These are phyloP conservation scores for Colletotrichum siamense DNA, from an alignment of 2,329 filamentous ascomycete species.

Conservation along the genomic window DNA sequence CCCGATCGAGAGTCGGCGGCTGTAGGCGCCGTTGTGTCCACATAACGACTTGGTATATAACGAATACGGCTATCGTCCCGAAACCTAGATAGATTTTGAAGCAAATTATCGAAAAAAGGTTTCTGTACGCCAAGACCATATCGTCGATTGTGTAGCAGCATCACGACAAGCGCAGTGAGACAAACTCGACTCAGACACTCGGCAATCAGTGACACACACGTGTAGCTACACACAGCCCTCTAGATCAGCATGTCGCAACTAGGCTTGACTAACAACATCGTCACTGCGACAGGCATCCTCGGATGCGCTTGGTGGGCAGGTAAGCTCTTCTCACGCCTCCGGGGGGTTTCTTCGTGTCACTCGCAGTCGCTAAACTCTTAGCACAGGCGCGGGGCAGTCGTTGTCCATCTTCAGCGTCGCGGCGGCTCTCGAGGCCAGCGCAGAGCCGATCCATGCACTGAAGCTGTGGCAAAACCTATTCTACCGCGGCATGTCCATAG, in stretches of 20 bases:
- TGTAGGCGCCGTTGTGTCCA: background rate
- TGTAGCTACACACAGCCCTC: background rate
- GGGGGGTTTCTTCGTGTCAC: background rate
- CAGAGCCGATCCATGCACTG: conserved; percentile 33
- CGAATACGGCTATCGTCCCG: background rate
- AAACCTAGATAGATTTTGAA: background rate
- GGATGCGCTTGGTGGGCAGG: conserved; percentile 20
- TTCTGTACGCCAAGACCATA: background rate
- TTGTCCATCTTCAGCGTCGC: conserved; percentile 42
- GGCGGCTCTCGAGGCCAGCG: conserved; percentile 28
- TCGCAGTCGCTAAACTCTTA: background rate
- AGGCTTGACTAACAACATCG: conserved; percentile 4
- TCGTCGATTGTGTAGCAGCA: background rate
- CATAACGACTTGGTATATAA: background rate
- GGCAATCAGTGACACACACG: background rate
- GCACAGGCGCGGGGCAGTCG: conserved; percentile 38
- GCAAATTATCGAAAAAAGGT: background rate
- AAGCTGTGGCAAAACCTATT: conserved; percentile 43
- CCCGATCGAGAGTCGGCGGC: background rate
- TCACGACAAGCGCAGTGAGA: background rate
- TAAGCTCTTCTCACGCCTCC: background rate
- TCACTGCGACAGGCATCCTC: conserved; percentile 15
- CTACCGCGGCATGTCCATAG: conserved; percentile 37
- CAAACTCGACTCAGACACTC: background rate
- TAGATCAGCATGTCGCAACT: conserved; percentile 15